These are phyloP conservation scores for Ceratocystis diversiconidia DNA, from an alignment of 2,329 filamentous ascomycete species.

Conservation along the genomic window DNA sequence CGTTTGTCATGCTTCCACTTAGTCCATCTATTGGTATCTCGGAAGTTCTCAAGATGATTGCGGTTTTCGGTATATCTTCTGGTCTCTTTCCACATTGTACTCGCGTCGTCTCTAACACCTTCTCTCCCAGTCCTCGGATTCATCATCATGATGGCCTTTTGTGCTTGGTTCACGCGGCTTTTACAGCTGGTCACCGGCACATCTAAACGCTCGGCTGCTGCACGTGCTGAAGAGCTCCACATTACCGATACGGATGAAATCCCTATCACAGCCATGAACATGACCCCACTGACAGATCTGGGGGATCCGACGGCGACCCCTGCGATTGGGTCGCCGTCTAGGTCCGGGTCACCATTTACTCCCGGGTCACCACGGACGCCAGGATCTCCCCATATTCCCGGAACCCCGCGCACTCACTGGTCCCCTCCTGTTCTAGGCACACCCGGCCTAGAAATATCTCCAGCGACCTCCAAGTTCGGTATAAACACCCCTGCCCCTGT, in stretches of 20 bases:
- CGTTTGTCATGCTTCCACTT: slow-evolving; percentile 44
- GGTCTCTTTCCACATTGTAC: background rate
- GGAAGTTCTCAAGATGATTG: slow-evolving; percentile 46
- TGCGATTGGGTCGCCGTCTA: background rate
- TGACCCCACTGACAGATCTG: slow-evolving; percentile 20
- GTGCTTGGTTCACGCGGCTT: slow-evolving; percentile 40
- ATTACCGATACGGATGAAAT: slow-evolving; percentile 31
- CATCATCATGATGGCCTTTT: slow-evolving; percentile 35
- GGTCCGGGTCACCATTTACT: background rate
- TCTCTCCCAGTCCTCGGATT: slow-evolving; percentile 38
- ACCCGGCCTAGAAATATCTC: slow-evolving; percentile 18
- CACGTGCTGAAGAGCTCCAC: slow-evolving; percentile 36
- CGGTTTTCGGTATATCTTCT: slow-evolving; percentile 37
- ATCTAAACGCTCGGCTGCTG: slow-evolving; percentile 37
- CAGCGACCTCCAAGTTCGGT: slow-evolving; percentile 19
- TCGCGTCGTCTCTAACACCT: background rate
- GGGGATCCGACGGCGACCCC: background rate
- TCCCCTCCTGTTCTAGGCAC: background rate
- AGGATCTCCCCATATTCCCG: background rate
- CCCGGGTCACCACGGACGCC: background rate
- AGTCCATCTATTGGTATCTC: slow-evolving; percentile 38
- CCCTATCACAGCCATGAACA: slow-evolving; percentile 27
- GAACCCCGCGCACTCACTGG: background rate
- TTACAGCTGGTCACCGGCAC: slow-evolving; percentile 38
- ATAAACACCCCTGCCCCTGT: slow-evolving; percentile 23